Evolutionary conservation across 2,329 filamentous ascomycete species (phyloP), one percentile per base, ranked within the genome.

Genomic region (Fusarium sp.): DNA sequence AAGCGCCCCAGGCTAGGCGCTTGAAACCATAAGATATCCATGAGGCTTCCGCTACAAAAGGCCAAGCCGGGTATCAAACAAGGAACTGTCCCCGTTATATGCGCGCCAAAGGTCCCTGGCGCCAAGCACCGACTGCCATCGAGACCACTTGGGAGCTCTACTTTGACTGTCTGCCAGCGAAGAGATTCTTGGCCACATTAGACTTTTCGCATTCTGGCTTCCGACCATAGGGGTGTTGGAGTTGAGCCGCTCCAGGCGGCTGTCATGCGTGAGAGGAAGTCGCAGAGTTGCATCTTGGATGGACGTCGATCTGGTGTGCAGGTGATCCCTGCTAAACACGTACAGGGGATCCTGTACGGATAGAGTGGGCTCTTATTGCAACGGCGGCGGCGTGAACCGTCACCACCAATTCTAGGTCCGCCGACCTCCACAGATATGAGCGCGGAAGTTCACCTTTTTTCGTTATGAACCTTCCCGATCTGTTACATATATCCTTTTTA

Each of bases 291-390:
- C 56, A 54, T 59, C 36, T 60, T 50, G 58, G 68, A 57, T 58
- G 48, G 57, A 72, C 32, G 54, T 55, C 69, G 72, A 74, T 74
- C 72, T 74, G 59, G 68, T 58, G 60, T 38, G 57, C 51, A 59
- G 60, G 48, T 39, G 39, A 70, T 51, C 72, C 72, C 59, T 60
- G 69, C 32, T 44, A 36, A 45, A 32, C 58, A 67, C 39, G 42
- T 50, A 47, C 67, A 70, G 68, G 72, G 51, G 61, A 32, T 55
- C 58, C 62, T 61, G 32, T 34, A 34, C 32, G 14, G 32, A 44
- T 38, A 28, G 61, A 66, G 72, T 73, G 69, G 72, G 60, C 71
- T 73, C 60, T 61, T 64, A 65, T 66, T 73, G 66, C 26, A 67
- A 70, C 54, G 67, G 71, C 70, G 50, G 48, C 61, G 68, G 72